Evolutionary conservation across 169 alveolate species (phyloP).

Genomic region (Plasmodium billcollinsi): DNA sequence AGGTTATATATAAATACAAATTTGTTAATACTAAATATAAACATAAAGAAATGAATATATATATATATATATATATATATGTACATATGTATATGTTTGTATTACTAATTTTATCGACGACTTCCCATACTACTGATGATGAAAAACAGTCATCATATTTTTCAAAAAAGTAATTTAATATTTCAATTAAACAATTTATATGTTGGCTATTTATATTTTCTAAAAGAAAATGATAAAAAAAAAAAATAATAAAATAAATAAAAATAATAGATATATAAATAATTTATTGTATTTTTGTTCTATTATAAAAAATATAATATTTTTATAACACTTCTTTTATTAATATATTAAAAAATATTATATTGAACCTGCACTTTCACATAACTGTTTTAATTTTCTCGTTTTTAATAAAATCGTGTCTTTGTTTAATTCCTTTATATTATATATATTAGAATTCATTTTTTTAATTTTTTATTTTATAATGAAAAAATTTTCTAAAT

Average conservation of each 20-base stretch:
- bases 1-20: background rate
- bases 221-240: background rate
- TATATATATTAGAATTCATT: slow-evolving; percentile 38
- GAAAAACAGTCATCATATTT: slow-evolving; percentile 57
- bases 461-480: background rate
- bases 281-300: background rate
- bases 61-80: background rate
- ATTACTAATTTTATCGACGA: slow-evolving; percentile 76
- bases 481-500: background rate
- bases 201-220: slow-evolving; percentile 59
- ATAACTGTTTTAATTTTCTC: slow-evolving; percentile 47
- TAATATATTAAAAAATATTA: background rate
- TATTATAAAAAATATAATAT: background rate
- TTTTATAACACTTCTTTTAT: background rate
- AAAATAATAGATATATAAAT: background rate
- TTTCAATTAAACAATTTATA: slow-evolving; percentile 64
- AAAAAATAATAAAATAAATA: slow-evolving; percentile 10
- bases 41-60: background rate
- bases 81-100: slow-evolving; percentile 1
- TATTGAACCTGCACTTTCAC: slow-evolving; percentile 54
- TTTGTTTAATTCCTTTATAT: slow-evolving; percentile 44
- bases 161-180: slow-evolving; percentile 57
- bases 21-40: too few relatives aligned
- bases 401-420: slow-evolving; percentile 75
- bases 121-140: slow-evolving; percentile 76